Base-by-base conservation (phyloP, 441 rosid species). In the Croton laevigatus region DNA sequence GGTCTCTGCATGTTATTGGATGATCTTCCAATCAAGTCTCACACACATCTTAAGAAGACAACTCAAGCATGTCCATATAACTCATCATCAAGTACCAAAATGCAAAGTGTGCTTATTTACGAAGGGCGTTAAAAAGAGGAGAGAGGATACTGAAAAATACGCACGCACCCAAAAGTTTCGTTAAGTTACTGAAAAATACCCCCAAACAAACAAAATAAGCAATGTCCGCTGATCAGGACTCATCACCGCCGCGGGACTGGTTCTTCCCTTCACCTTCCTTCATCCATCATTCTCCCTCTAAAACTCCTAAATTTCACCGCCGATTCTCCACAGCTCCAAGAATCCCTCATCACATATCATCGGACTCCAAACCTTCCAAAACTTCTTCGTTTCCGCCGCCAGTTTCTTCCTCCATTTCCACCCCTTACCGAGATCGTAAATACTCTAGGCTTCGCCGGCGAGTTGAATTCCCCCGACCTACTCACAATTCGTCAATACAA, bases 261-360 rank as follows among this genome's bases (percentile, higher is more conserved):
- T 80, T 87, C 78, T 85, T 85, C 87, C 91, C 91, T 60, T 85
- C 91, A 4, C 86, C 81, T 40, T 77, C 86, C 55, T 83, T 76
- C 82, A 66, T 76, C 79, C 83, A 75, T 65, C 32, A 72, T 11
- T 57, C 53, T 12, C 61, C 78, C 1, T 72, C 70, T 5, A 72
- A 72, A 51, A 44, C 80, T 67, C 73, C 77, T 4, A 79, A 65
- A 53, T 61, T 66, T 74, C 78, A 73, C 14, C 82, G 87, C 34
- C 59, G 87, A 44, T 85, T 81, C 84, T 78, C 82, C 71, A 64
- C 81, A 1, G 66, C 54, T 34, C 57, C 87, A 36, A 68, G 72
- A 45, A 58, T 73, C 73, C 68, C 85, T 44, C 81, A 6, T 49
- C 71, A 22, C 12, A 66, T 2, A 6, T 55, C 62, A 44, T 75